phyloP scores from a whole-genome alignment of 2,329 filamentous ascomycete species.

The Aspergillus piperis region DNA sequence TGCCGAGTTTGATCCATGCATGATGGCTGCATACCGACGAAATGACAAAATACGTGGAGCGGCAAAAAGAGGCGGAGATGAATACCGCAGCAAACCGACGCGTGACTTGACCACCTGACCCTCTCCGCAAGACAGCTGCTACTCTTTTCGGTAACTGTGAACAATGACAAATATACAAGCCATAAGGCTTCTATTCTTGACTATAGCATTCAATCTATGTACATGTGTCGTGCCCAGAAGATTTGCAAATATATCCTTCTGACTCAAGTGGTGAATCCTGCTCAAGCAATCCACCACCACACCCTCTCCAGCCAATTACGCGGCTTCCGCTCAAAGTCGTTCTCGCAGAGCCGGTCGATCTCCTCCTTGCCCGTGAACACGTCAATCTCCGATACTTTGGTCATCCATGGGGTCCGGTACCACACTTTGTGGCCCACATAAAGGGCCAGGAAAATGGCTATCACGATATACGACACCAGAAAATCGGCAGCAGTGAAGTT shows the following conservation, averaged over 20 bases:
- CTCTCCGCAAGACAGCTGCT: background rate
- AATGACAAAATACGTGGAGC: background rate
- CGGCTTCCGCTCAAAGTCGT: slow-evolving; percentile 43
- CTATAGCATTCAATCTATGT: background rate
- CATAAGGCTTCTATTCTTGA: background rate
- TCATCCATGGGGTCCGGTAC: slow-evolving; percentile 35
- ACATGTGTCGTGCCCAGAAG: background rate
- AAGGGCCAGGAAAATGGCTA: slow-evolving; percentile 53
- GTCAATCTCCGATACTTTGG: slow-evolving; percentile 43
- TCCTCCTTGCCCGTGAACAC: slow-evolving; percentile 49
- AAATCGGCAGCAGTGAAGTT: slow-evolving; percentile 51
- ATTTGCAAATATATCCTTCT: background rate
- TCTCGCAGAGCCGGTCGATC: slow-evolving; percentile 46
- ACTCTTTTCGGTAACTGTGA: background rate
- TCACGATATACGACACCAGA: slow-evolving; percentile 56
- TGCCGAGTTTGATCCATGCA: no score
- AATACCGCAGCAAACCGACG: background rate
- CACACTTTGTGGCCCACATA: slow-evolving; percentile 41
- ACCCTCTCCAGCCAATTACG: slow-evolving; percentile 46
- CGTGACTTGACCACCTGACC: background rate
- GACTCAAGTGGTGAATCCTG: background rate
- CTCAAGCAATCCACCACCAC: slow-evolving; percentile 49
- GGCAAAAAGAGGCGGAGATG: background rate
- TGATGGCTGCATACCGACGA: background rate
- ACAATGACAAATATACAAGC: background rate